Base-by-base conservation (phyloP, 1,284 basidiomycete genomes). In the Vanrija sp. region DNA sequence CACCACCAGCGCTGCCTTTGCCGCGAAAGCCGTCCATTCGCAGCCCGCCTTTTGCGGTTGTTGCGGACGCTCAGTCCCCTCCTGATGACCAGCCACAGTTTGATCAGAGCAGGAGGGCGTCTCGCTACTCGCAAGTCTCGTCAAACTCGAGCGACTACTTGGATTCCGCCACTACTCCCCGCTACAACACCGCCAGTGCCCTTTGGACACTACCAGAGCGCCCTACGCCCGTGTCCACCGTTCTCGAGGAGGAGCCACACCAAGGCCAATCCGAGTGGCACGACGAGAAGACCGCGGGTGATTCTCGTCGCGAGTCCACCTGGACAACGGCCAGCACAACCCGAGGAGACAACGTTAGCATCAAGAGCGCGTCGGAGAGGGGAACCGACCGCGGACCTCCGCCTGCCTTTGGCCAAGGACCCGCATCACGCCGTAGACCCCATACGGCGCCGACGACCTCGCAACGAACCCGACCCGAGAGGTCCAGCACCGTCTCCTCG, bases 221-320 rank as follows among this genome's bases (percentile, higher is more conserved):
- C 25, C 25, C 25, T 10, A 27, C 25, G 25, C 3, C 52, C 45
- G 66, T 70, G 41, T 64, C 66, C 7, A 70, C 68, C 6, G 68
- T 70, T 12, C 65, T 64, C 46, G 68, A 70, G 46, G 67, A 69
- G 47, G 66, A 64, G 19, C 25, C 25, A 27, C 25, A 27, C 25
- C 7, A 49, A 48, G n/a, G 42, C 12, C 15, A 24, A 23, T 43
- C n/a, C 15, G n/a, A 43, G 42, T 43, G 23, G 15, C 15, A 22
- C 14, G 23, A 16, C 14, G 19, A 23, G 14, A 16, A 19, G 15
- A 5, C 6, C 15, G 10, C 42, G 3, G 19, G 6, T 12, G 19
- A 24, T 43, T 43, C 42, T 12, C 23, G 15, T 20, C n/a, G 42
- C 39, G 38, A 16, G 24, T 48, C 23, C 51, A 57, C 41, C 50